These are phyloP conservation scores for Apodospora peruviana DNA, from an alignment of 495 filamentous ascomycete genomes.

Conservation along the genomic window DNA sequence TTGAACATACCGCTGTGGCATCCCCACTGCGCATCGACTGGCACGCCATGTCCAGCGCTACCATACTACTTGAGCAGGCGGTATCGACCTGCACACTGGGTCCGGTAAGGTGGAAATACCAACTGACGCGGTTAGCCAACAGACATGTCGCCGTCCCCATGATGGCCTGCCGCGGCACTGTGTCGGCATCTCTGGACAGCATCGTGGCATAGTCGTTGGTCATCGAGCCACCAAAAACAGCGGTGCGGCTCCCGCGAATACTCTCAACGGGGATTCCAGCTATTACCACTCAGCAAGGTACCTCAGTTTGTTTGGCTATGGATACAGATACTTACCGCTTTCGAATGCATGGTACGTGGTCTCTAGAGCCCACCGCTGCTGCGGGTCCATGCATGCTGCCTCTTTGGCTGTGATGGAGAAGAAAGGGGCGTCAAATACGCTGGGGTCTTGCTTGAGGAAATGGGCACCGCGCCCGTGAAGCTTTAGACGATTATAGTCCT, in stretches of 20 bases:
- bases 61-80: slow-evolving; percentile 49
- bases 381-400: slow-evolving; percentile 61
- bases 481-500: not conserved
- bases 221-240: slow-evolving; percentile 25
- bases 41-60: slow-evolving; percentile 46
- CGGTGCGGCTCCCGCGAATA: slow-evolving; percentile 30
- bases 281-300: not conserved
- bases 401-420: slow-evolving; percentile 52
- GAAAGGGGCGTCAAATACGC: slow-evolving; percentile 47
- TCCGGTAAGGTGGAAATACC: slow-evolving; percentile 38
- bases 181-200: slow-evolving; percentile 21
- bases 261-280: slow-evolving; percentile 63
- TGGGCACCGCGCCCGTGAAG: slow-evolving; percentile 16
- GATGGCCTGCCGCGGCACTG: slow-evolving; percentile 41
- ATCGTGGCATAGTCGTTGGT: slow-evolving; percentile 25
- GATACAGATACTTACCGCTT: slow-evolving; percentile 32
- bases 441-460: slow-evolving; percentile 37
- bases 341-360: slow-evolving; percentile 78
- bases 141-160: slow-evolving; percentile 24
- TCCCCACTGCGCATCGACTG: slow-evolving; percentile 38
- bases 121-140: slow-evolving; percentile 46
- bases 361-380: slow-evolving; percentile 67
- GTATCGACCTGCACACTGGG: slow-evolving; percentile 42
- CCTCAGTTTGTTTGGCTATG: too few species aligned
- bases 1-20: too few species aligned